phyloP scores from a whole-genome alignment of 73 alveolate genomes.

The Paramecium biaurelia region DNA sequence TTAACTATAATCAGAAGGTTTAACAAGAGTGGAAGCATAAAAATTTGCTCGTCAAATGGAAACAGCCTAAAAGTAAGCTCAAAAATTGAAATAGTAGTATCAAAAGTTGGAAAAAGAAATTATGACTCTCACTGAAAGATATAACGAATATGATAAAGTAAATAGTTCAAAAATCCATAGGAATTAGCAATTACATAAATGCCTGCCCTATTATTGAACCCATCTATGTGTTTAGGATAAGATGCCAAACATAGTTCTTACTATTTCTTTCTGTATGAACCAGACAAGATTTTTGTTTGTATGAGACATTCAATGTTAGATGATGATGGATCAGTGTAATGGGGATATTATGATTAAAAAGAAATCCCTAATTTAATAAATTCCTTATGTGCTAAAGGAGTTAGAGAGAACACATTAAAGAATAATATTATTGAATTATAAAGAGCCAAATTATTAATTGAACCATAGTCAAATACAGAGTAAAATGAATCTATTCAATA shows the following conservation, averaged over 20 bases:
- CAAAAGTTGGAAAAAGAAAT: not conserved
- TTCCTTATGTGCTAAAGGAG: not conserved
- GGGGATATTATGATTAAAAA: slow-evolving; percentile 23
- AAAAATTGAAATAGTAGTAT: not conserved
- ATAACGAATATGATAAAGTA: not conserved
- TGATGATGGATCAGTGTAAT: not conserved
- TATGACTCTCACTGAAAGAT: not conserved
- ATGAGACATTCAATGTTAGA: not conserved
- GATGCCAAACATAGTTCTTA: not conserved
- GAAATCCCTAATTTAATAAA: not conserved
- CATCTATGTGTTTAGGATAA: slow-evolving; percentile 30
- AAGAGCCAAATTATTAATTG: not conserved
- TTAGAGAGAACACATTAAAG: not conserved
- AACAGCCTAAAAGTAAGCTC: not conserved
- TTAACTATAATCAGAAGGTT: not conserved
- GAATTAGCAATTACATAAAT: not conserved
- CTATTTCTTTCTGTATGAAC: slow-evolving; percentile 3
- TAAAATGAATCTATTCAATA: not conserved
- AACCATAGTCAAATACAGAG: not conserved
- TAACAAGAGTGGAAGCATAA: not conserved
- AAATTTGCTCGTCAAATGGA: not conserved
- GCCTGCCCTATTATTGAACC: not conserved
- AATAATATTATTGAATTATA: not conserved
- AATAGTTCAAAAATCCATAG: not conserved
- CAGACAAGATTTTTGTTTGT: slow-evolving; percentile 21